Percentiles rank a stretch among this genome's conserved stretches.
phyloP scores from a whole-genome alignment of 2,329 filamentous ascomycete species.

The Fusarium keratoplasticum region DNA sequence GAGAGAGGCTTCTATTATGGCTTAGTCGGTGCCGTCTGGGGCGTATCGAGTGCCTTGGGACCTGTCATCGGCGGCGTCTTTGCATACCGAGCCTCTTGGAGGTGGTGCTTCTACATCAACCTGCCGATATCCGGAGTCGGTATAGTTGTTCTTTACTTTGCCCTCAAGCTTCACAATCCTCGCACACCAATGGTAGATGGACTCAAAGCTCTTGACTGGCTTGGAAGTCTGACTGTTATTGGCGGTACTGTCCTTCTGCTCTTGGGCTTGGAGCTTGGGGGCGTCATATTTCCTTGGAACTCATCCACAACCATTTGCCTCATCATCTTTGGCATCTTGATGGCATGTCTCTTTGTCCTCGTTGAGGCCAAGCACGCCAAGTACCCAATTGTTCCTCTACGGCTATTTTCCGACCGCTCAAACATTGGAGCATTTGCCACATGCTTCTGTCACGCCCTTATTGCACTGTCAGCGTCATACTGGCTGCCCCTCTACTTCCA shows the following conservation, averaged over 20 bases:
- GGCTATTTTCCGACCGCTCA: background rate
- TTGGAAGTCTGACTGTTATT: constrained; percentile 7
- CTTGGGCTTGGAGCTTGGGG: constrained; percentile 14
- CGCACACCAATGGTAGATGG: constrained; percentile 5
- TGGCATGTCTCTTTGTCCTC: constrained; percentile 3
- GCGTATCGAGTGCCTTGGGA: constrained; percentile 65
- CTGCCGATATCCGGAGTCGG: constrained; percentile 49
- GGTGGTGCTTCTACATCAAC: constrained; percentile 50
- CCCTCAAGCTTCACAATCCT: constrained; percentile 16
- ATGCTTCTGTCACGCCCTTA: constrained; percentile 2
- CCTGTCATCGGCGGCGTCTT: constrained; percentile 45
- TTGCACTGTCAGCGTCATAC: background rate
- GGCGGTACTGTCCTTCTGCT: constrained; percentile 10
- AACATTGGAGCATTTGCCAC: constrained; percentile 4
- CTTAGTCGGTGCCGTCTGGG: constrained; percentile 73
- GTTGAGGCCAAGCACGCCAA: constrained; percentile 6
- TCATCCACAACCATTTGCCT: constrained; percentile 10
- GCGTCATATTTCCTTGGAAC: constrained; percentile 12
- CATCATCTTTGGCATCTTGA: constrained; percentile 1
- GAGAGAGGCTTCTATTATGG: constrained; percentile 64
- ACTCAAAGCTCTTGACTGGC: constrained; percentile 12
- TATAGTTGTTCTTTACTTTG: constrained; percentile 65
- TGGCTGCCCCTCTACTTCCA: constrained; percentile 20
- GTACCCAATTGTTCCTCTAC: constrained; percentile 15
- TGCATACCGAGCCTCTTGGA: constrained; percentile 32